These are phyloP conservation scores for Polychaeton citri DNA, from an alignment of 2,329 filamentous ascomycete species.

Conservation along the genomic window DNA sequence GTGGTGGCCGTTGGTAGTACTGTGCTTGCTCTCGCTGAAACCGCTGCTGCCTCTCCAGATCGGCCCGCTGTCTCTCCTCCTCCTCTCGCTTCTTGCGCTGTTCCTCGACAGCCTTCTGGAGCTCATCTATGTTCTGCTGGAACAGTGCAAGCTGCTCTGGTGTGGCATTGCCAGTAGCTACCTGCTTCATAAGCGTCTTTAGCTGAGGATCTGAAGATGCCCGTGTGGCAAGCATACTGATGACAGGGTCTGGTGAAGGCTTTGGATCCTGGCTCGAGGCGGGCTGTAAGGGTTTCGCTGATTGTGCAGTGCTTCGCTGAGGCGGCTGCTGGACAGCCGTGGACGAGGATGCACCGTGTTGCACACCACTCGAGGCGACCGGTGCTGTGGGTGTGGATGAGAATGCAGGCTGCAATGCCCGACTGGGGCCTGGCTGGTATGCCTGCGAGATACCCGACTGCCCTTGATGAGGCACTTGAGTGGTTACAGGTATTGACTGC, in stretches of 20 bases:
- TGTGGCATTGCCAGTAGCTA: slow-evolving; percentile 61
- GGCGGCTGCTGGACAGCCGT: not conserved
- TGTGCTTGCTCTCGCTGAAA: slow-evolving; percentile 7
- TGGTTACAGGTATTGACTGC: not conserved
- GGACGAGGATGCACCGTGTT: no score
- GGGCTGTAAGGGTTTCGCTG: slow-evolving; percentile 4
- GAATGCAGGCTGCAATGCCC: slow-evolving; percentile 7
- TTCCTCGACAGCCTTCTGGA: slow-evolving; percentile 42
- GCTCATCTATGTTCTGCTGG: slow-evolving; percentile 67
- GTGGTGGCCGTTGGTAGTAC: slow-evolving; percentile 19
- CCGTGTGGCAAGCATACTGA: slow-evolving; percentile 62
- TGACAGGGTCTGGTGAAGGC: slow-evolving; percentile 53
- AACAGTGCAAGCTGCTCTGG: slow-evolving; percentile 61
- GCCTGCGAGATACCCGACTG: slow-evolving; percentile 1
- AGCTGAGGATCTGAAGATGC: slow-evolving; percentile 61
- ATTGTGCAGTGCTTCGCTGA: slow-evolving; percentile 2
- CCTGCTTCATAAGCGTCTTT: slow-evolving; percentile 69
- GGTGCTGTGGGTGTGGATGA: slow-evolving; percentile 6
- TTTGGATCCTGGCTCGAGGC: slow-evolving; percentile 14
- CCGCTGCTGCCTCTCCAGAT: slow-evolving; percentile 5
- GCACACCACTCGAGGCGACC: slow-evolving; percentile 2
- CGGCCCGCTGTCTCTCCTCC: slow-evolving; percentile 3
- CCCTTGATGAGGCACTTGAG: not conserved
- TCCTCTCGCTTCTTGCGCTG: slow-evolving; percentile 22
- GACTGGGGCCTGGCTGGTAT: slow-evolving; percentile 9